Conservation (phyloP, 352 stramenopile genomes). For the Pythium pyrilobum region DNA sequence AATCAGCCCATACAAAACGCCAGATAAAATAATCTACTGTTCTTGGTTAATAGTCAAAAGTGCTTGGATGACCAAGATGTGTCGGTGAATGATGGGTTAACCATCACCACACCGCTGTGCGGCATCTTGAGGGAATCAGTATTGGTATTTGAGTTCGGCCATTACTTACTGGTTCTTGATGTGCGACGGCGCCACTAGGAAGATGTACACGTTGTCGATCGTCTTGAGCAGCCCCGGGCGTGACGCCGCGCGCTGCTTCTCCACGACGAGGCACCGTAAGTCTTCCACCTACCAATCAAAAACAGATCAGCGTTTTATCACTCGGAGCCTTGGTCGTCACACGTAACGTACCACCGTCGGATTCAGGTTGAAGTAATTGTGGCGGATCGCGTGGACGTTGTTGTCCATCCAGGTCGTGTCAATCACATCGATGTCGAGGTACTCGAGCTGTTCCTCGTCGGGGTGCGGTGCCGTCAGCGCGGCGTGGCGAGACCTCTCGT, state of each 20-base stretch:
- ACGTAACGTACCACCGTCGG: constrained; percentile 36
- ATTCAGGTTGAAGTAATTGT: constrained; percentile 77
- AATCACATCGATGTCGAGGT: constrained; percentile 68
- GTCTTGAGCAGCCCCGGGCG: constrained; percentile 55
- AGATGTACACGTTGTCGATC: constrained; percentile 67
- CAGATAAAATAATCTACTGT: too few species aligned
- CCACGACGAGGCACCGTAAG: constrained; percentile 54
- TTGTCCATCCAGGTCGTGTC: constrained; percentile 77
- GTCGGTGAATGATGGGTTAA: too few species aligned
- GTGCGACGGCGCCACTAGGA: constrained; percentile 47
- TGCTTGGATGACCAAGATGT: too few species aligned
- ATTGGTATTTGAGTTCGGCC: too few species aligned
- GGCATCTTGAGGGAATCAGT: too few species aligned
- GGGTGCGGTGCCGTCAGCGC: neutral
- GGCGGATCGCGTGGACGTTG: constrained; percentile 59
- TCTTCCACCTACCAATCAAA: constrained; percentile 70
- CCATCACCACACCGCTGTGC: too few species aligned
- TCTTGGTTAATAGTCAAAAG: too few species aligned
- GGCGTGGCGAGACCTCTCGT: neutral
- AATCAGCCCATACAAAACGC: too few species aligned
- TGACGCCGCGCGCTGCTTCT: constrained; percentile 41
- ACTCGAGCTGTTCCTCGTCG: constrained; percentile 12
- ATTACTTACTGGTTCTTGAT: constrained; percentile 22
- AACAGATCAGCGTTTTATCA: too few species aligned
- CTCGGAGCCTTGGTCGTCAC: too few species aligned